Evolutionary conservation across 306 rosid species (phyloP), one percentile per base, ranked within the genome.

Genomic region (Trifolium dubium): DNA sequence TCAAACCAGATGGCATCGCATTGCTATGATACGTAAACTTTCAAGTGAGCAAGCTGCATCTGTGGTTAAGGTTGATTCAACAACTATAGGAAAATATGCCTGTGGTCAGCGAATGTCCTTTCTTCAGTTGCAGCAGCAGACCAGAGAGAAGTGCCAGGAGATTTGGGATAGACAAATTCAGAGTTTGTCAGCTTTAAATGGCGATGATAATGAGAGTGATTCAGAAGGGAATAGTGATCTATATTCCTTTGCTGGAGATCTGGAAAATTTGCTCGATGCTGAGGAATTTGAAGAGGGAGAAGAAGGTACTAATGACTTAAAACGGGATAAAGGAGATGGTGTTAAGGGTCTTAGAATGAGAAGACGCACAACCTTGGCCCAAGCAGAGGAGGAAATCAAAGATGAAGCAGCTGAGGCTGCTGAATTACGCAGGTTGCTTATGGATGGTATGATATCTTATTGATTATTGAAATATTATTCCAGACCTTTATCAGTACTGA

Each of bases 21-120:
- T 93, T 83, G 98, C 98, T 60, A 91, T 91, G 98, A 93, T 93
- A 81, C 97, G 98, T 61, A 93, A 90, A 85, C 98, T 91, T 73
- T 93, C 97, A 69, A 93, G 98, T 75, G 98, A 93, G 82, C 98
- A 93, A 83, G 97, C 98, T 67, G 91, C 93, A 82, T 83, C 97
- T 74, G 98, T 96, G 67, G 96, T 93, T 61, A 88, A 93, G 85
- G 96, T 93, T 70, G 98, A 93, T 81, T 92, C 96, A 60, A 89
- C 97, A 32, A 93, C 98, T 63, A 93, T 93, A 73, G 88, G 88
- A 77, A 93, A 93, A 74, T 93, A 93, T 86, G 98, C 98, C 23
- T 97, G 98, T 78, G 98, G 98, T 35, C 98, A 93, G 77, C 88
- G 98, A 15, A 93, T 93, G 97, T 93, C 98, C 73, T 93, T 93